Conservation (phyloP, 805 yeast species). For the Spathaspora arborariae region DNA sequence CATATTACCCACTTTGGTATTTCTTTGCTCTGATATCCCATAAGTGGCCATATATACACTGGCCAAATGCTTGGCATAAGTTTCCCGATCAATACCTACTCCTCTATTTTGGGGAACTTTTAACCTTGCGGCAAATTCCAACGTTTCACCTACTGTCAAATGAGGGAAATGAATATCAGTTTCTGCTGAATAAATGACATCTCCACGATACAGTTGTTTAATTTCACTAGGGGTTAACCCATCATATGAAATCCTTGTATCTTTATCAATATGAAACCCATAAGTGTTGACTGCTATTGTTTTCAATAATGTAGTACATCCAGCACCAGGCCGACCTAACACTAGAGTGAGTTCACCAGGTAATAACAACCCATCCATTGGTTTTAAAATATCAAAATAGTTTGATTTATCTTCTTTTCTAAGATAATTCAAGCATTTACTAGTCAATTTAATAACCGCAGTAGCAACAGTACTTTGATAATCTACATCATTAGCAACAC, state of each 20-base stretch:
- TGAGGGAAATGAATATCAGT: constrained; percentile 56
- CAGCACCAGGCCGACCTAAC: constrained; percentile 41
- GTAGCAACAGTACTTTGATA: constrained; percentile 59
- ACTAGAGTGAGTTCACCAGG: constrained; percentile 41
- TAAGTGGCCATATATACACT: constrained; percentile 42
- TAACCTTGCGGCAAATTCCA: constrained; percentile 52
- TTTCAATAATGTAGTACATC: constrained; percentile 38
- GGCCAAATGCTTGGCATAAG: constrained; percentile 39
- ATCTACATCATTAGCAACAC: constrained; percentile 65
- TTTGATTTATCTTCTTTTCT: constrained; percentile 20
- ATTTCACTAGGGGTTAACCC: constrained; percentile 30
- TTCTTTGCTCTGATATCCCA: constrained; percentile 49
- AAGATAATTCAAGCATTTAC: too few relatives aligned
- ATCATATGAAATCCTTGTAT: constrained; percentile 30
- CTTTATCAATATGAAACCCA: constrained; percentile 32
- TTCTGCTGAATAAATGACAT: constrained; percentile 46
- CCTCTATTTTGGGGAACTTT: constrained; percentile 42
- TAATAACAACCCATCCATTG: constrained; percentile 32
- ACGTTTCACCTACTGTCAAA: constrained; percentile 52
- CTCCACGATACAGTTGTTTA: constrained; percentile 30
- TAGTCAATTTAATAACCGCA: constrained; percentile 26
- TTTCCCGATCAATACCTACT: constrained; percentile 30
- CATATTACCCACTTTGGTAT: constrained; percentile 63
- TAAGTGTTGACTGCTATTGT: constrained; percentile 36
- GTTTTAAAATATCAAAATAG: constrained; percentile 29